Base-by-base conservation (phyloP, 2,329 filamentous ascomycete genomes). In the Diaporthe batatas region DNA sequence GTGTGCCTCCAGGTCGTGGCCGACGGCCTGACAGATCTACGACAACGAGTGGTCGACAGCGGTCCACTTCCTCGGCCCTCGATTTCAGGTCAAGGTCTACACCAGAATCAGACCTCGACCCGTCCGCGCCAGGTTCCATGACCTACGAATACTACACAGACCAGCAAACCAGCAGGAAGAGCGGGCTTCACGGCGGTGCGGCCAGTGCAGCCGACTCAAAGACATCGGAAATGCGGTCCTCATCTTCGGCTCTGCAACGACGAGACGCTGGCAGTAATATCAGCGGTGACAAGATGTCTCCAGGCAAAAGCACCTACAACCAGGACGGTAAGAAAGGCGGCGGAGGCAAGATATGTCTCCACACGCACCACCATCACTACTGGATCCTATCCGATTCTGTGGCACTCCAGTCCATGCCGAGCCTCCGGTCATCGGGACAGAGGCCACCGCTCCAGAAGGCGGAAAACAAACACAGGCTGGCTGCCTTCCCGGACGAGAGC, bases 361-460 rank as follows among this genome's bases (percentile, higher is more conserved):
- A 91, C 79, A 89, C 86, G 75, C 89, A 91, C 77, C 88, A 91
- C 77, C 89, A 91, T 79, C 89, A 91, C 81, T 91, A 90, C 83
- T 90, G 89, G 89, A 74, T 75, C 32, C 67, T 68, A 12, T 72
- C 74, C 16, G 69, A 67, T 34, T 54, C 72, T 3, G 29, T 51
- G 36, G 44, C 49, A 42, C 71, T 74, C 47, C 39, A 70, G 64
- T 47, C 71, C 16, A 42, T 49, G 36, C 32, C 67, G 29, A 54
- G 54, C 18, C 71, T 71, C 32, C 53, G 73, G 21, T 74, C 71
- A 16, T 74, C 71, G 16, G 49, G 71, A 6, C 49, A 74, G 54
- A 67, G 71, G 12, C 25, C 59, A 18, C 58, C 59, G 14, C 59
- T 73, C 16, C 71, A 74, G 39, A 39, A 36, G 23, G 55, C 67